Base-by-base conservation (phyloP, 2,329 filamentous ascomycete genomes). In the Cercospora sp. region DNA sequence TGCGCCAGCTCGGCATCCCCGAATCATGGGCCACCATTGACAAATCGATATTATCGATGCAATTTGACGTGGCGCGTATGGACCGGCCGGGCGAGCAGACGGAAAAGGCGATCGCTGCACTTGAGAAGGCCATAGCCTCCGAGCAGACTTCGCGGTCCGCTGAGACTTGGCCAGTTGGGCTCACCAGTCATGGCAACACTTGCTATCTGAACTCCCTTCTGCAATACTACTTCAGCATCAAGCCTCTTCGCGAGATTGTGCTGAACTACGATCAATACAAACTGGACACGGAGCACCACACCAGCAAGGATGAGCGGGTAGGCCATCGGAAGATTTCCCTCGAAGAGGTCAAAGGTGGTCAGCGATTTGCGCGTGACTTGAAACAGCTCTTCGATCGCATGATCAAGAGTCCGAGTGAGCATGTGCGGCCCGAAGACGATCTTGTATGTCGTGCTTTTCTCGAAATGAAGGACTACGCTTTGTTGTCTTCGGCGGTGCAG, bases 141-240 rank as follows among this genome's bases (percentile, higher is more conserved):
- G 60, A 62, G 12, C 64, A 65, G 5, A 64, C 64, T 10, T 42
- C 66, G 23, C 72, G 73, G 31, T 53, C 73, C 3, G 70, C 73
- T 1, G 75, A 72, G 18, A 75, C 67, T 7, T 89, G 92, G 79
- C 95, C 95, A 0, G 91, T 96, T 23, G 95, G 95, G 0, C 85
- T 98, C 5, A 87, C 89, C 70, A 99, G 98, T 74, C 96, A 98
- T 66, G 94, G 95, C 67, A 99, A 99, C 76, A 99, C 96, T 0
- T 99, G 95, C 79, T 99, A 99, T 75, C 85, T 99, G 64, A 99
- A 99, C 82, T 98, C 94, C 80, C 86, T 99, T 60, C 84, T 99
- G 9, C 95, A 99, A 75, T 98, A 96, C 77, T 91, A 97, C 72
- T 97, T 96, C 78, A 96, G 94, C 0, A 87, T 98, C 65, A 90